Base-by-base conservation (phyloP, 2,329 filamentous ascomycete genomes). In the Diaporthe ampelina region DNA sequence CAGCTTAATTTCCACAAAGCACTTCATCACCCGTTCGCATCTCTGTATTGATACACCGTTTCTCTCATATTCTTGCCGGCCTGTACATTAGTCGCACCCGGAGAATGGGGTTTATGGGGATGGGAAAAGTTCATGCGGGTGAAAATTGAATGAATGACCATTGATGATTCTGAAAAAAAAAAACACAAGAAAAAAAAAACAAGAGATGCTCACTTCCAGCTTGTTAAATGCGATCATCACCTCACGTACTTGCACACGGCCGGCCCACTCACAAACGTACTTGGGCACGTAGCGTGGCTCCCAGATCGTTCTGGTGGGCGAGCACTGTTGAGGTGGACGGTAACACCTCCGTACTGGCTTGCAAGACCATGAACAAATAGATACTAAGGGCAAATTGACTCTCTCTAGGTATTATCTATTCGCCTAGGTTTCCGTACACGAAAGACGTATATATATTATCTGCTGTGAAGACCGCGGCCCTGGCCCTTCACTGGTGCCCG, bases 1-100 rank as follows among this genome's bases (percentile, higher is more conserved):
- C 76, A 78, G 78, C 77, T 76, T 78, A 80, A 79, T 79, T 76
- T 80, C 71, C 75, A 78, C 76, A 57, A 72, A 76, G 72, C 74
- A 72, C 72, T 69, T 74, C 73, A 70, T 70, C 50, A 50, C 56
- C 72, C 72, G 59, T 70, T 56, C 63, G 56, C 74, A 70, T 78
- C 71, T 77, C 79, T 83, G 81, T 82, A 75, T 83, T 83, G 82
- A 78, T 81, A 72, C 32, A 82, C 79, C 77, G 80, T 81, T 80
- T 77, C 78, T 78, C 76, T 79, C 78, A 79, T 81, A 81, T 80
- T 80, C 58, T 74, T 50, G 80, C 80, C 78, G 78, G 80, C 75
- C 75, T 83, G 81, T 82, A 82, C 80, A 81, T 77, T 82, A 81
- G 80, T 80, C 79, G 80, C 80, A 73, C 74, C 71, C 79, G 77